A percentile compares a stretch with the other conserved stretches of the same genome.
These are phyloP conservation scores for Amborella trichopoda DNA, from an alignment of 164 flowering plant species.

Conservation along the genomic window DNA sequence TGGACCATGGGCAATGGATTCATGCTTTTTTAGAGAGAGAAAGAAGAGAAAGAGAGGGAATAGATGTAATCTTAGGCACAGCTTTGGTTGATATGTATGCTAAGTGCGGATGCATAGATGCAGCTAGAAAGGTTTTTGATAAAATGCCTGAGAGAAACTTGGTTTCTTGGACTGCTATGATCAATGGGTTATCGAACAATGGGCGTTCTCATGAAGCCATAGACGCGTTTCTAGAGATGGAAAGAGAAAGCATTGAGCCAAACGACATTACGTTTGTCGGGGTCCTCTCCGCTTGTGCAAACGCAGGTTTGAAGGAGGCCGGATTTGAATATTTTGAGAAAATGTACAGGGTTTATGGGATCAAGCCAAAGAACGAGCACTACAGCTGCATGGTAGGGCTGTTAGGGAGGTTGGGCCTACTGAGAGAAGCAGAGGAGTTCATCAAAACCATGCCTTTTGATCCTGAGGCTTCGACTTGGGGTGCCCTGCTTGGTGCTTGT, in stretches of 20 bases:
- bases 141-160: constrained; percentile 35
- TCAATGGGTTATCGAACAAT: constrained; percentile 69
- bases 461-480: constrained; percentile 49
- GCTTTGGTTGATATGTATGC: constrained; percentile 83
- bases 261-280: constrained; percentile 17
- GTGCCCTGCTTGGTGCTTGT: constrained; percentile 31
- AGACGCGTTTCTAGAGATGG: constrained; percentile 31
- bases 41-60: constrained; percentile 23
- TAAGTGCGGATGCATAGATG: constrained; percentile 56
- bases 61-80: constrained; percentile 33
- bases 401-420: constrained; percentile 16
- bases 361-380: constrained; percentile 17
- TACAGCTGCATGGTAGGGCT: constrained; percentile 24
- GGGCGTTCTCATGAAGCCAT: constrained; percentile 48
- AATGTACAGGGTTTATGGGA: constrained; percentile 23
- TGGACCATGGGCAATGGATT: constrained; percentile 39
- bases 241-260: constrained; percentile 25
- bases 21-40: constrained; percentile 62
- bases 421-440: constrained; percentile 16
- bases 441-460: constrained; percentile 18
- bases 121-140: constrained; percentile 35
- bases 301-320: constrained; percentile 14
- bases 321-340: constrained; percentile 12
- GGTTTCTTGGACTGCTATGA: constrained; percentile 71
- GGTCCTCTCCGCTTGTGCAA: constrained; percentile 15